Percentiles rank a stretch among this genome's conserved stretches.
These are phyloP conservation scores for Diospyros lotus DNA, from an alignment of 148 eudicot species.

Conservation along the genomic window DNA sequence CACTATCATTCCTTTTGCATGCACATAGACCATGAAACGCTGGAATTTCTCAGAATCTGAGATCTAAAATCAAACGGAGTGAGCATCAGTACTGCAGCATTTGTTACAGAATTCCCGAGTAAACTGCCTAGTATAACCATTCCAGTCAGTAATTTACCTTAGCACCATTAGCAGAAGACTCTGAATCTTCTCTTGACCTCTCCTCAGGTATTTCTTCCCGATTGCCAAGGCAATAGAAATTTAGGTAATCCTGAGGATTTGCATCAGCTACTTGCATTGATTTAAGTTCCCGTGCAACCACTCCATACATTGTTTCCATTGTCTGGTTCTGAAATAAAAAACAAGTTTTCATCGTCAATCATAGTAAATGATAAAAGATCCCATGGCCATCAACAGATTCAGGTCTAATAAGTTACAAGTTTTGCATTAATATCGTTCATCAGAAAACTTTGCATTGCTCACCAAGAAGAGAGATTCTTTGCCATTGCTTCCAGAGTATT, in stretches of 20 bases:
- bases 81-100: no score
- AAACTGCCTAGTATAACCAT: no score
- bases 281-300: conserved; percentile 72
- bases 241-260: conserved; percentile 76
- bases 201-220: conserved; percentile 64
- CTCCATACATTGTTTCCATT: conserved; percentile 77
- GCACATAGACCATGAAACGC: conserved; percentile 50
- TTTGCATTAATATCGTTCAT: no score
- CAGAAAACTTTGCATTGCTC: background rate
- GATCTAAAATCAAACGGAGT: conserved; percentile 19
- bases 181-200: conserved; percentile 22
- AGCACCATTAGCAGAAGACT: conserved; percentile 32
- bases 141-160: conserved; percentile 39
- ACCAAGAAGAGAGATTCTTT: background rate
- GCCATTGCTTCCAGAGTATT: background rate
- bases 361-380: background rate
- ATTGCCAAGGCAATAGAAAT: conserved; percentile 91
- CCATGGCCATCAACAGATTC: no score
- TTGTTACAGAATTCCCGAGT: no score
- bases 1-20: conserved; percentile 53
- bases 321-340: conserved; percentile 67
- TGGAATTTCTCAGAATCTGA: conserved; percentile 31
- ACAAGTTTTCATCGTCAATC: background rate
- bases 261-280: conserved; percentile 51
- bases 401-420: no score